These are phyloP conservation scores for Dalechampia spathulata DNA, from an alignment of 441 rosid genomes.

Conservation along the genomic window DNA sequence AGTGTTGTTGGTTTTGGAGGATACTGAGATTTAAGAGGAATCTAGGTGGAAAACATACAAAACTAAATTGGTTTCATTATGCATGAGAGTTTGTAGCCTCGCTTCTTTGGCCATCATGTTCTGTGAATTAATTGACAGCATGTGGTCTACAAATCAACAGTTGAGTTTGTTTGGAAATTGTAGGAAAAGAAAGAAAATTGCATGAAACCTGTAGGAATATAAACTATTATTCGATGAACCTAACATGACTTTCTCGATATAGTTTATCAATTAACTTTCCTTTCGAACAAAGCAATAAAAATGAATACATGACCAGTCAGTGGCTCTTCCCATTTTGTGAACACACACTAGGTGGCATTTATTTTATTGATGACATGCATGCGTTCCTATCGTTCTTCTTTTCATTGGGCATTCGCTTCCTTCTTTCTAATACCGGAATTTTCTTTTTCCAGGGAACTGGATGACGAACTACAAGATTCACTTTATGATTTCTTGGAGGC, in stretches of 20 bases:
- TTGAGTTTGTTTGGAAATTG: background rate
- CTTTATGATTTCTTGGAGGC: conserved; percentile 60
- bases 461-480: conserved; percentile 59
- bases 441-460: conserved; percentile 61
- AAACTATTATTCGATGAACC: background rate
- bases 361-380: background rate
- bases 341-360: no score
- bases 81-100: no score
- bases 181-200: background rate
- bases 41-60: no score
- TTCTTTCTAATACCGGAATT: conserved; percentile 5
- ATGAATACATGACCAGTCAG: background rate
- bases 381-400: background rate
- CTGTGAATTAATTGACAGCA: background rate
- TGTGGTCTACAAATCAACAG: background rate
- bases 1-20: background rate
- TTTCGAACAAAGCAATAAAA: background rate
- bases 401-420: background rate
- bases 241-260: background rate
- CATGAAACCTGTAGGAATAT: background rate
- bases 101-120: background rate
- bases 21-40: no score
- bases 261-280: background rate
- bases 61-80: no score
- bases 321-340: background rate